Conservation (phyloP, 768 basidiomycete genomes). For the Psilocybe tampanensis region DNA sequence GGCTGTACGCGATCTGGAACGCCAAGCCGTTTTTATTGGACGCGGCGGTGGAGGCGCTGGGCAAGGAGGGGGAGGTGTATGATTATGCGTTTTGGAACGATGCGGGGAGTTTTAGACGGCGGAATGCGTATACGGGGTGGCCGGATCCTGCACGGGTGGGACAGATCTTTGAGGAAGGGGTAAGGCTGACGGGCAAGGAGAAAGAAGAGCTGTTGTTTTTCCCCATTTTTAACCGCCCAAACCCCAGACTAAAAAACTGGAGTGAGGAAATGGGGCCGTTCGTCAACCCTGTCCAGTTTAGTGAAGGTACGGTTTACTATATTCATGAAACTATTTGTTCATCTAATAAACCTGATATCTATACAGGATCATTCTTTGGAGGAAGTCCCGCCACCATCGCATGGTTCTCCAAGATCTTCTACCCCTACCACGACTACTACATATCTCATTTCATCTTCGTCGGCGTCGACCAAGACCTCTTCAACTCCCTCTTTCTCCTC, state of each 20-base stretch:
- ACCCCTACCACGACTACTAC: slow-evolving; percentile 54
- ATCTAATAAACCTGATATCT: too few relatives aligned
- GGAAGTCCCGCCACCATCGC: slow-evolving; percentile 44
- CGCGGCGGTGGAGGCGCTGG: slow-evolving; percentile 35
- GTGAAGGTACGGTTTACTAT: slow-evolving; percentile 40
- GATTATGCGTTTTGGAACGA: slow-evolving; percentile 63
- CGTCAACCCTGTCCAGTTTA: slow-evolving; percentile 40
- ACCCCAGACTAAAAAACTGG: slow-evolving; percentile 36
- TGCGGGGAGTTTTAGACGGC: slow-evolving; percentile 49
- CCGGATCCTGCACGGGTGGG: slow-evolving; percentile 44
- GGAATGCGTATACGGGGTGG: slow-evolving; percentile 47
- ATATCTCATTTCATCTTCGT: slow-evolving; percentile 45
- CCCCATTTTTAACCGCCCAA: slow-evolving; percentile 42
- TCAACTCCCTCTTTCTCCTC: slow-evolving; percentile 26
- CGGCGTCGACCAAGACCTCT: slow-evolving; percentile 43
- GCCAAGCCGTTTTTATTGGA: slow-evolving; percentile 53
- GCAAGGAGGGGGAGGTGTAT: slow-evolving; percentile 30
- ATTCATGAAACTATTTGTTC: neutral
- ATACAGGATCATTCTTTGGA: slow-evolving; percentile 57
- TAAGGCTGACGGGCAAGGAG: slow-evolving; percentile 22
- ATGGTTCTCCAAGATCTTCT: slow-evolving; percentile 50
- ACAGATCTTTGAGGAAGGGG: slow-evolving; percentile 41
- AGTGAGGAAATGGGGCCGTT: slow-evolving; percentile 48
- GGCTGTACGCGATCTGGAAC: slow-evolving; percentile 56
- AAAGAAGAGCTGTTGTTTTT: slow-evolving; percentile 52